These are phyloP conservation scores for Pyrenula aspistea DNA, from an alignment of 495 filamentous ascomycete species.

Conservation along the genomic window DNA sequence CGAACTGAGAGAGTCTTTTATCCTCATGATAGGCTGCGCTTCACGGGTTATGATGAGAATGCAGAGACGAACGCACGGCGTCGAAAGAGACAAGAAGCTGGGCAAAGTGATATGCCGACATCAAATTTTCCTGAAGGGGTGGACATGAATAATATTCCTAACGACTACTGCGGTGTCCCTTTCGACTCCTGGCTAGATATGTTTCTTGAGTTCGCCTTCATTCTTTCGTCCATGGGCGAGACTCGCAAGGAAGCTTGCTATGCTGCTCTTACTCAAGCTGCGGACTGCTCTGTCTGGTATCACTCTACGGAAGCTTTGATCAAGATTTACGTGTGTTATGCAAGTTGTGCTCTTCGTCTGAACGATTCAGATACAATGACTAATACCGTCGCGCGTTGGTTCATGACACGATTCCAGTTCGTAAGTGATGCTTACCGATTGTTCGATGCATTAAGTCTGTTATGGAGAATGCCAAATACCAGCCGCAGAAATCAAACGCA, in stretches of 20 bases:
- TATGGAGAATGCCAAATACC: slow-evolving; percentile 34
- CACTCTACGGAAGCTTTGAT: slow-evolving; percentile 52
- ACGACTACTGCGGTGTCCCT: slow-evolving; percentile 62
- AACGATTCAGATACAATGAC: slow-evolving; percentile 67
- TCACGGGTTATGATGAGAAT: slow-evolving; percentile 49
- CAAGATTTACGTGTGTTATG: slow-evolving; percentile 68
- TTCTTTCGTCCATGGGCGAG: slow-evolving; percentile 47
- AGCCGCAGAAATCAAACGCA: neutral
- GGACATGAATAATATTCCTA: slow-evolving; percentile 30
- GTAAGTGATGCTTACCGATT: slow-evolving; percentile 76
- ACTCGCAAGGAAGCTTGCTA: slow-evolving; percentile 54
- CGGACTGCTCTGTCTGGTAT: slow-evolving; percentile 68
- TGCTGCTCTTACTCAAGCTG: slow-evolving; percentile 57
- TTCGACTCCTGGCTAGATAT: slow-evolving; percentile 81
- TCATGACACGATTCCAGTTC: slow-evolving; percentile 77
- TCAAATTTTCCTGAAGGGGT: slow-evolving; percentile 16
- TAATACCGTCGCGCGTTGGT: slow-evolving; percentile 56
- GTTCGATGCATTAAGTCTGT: slow-evolving; percentile 56
- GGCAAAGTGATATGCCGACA: slow-evolving; percentile 5
- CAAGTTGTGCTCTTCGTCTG: slow-evolving; percentile 67
- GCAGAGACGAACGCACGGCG: slow-evolving; percentile 29
- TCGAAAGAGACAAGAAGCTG: slow-evolving; percentile 9
- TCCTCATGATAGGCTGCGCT: slow-evolving; percentile 55
- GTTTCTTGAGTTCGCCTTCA: slow-evolving; percentile 76
- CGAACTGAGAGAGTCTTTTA: slow-evolving; percentile 66